Evolutionary conservation across 345 rosid species (phyloP).

Genomic region (Gossypium ekmanianum): DNA sequence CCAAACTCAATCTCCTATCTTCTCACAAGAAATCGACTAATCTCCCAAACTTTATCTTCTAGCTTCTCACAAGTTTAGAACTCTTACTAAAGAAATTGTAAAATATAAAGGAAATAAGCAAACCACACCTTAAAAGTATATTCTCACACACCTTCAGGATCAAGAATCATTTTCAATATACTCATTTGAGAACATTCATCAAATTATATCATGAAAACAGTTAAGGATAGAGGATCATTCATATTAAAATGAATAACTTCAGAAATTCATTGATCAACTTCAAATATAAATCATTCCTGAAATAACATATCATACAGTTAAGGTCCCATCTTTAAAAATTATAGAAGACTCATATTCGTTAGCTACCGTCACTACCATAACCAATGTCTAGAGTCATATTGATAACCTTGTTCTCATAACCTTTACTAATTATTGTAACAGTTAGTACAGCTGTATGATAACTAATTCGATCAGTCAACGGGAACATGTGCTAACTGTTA

Average conservation of each 20-base stretch:
- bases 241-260: not conserved
- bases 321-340: not conserved
- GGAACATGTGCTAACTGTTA: too few species aligned
- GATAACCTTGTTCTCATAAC: not conserved
- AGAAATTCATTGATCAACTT: not conserved
- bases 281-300: not conserved
- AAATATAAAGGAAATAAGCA: not conserved
- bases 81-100: not conserved
- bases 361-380: not conserved
- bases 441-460: too few species aligned
- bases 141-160: not conserved
- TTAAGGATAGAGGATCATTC: not conserved
- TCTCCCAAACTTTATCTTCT: too few species aligned
- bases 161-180: not conserved
- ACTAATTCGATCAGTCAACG: too few species aligned
- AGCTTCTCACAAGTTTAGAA: not conserved
- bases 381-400: not conserved
- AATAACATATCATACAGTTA: not conserved
- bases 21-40: too few species aligned
- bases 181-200: not conserved
- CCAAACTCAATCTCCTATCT: not conserved
- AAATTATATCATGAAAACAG: not conserved
- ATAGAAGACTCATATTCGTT: not conserved
- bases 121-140: not conserved
- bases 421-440: not conserved